Conservation (phyloP, 352 stramenopile genomes). For the Globisporangium camurandrum region DNA sequence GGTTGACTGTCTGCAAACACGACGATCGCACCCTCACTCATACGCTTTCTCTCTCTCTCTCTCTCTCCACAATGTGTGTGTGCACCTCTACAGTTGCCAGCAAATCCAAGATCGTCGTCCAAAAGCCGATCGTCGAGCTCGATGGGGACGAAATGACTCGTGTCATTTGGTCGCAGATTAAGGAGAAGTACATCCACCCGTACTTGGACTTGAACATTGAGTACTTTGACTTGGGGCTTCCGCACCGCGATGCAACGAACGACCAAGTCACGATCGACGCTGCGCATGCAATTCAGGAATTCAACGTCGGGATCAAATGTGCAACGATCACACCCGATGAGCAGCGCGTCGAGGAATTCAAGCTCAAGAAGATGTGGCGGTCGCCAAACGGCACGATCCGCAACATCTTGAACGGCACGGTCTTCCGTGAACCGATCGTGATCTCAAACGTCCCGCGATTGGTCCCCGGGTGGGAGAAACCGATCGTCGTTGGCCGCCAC, state of each 20-base stretch:
- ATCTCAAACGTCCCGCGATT: constrained; percentile 82
- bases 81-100: too few relatives aligned
- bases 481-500: constrained; percentile 83
- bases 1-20: too few relatives aligned
- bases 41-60: too few relatives aligned
- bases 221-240: constrained; percentile 79
- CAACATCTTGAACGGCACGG: constrained; percentile 79
- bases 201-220: constrained; percentile 83
- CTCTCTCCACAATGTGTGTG: too few relatives aligned
- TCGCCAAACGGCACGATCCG: constrained; percentile 83
- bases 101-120: constrained; percentile 78
- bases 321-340: constrained; percentile 87
- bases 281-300: constrained; percentile 64
- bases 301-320: constrained; percentile 86
- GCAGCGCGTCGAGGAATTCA: constrained; percentile 72
- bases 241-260: constrained; percentile 76
- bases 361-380: constrained; percentile 82
- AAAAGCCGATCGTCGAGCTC: constrained; percentile 80
- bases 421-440: constrained; percentile 87
- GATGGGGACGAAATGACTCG: constrained; percentile 86
- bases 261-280: constrained; percentile 79
- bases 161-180: constrained; percentile 62
- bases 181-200: constrained; percentile 67
- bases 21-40: too few relatives aligned
- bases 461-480: constrained; percentile 81